These are phyloP conservation scores for Populus trichocarpa DNA, from an alignment of 441 rosid genomes.

Conservation along the genomic window DNA sequence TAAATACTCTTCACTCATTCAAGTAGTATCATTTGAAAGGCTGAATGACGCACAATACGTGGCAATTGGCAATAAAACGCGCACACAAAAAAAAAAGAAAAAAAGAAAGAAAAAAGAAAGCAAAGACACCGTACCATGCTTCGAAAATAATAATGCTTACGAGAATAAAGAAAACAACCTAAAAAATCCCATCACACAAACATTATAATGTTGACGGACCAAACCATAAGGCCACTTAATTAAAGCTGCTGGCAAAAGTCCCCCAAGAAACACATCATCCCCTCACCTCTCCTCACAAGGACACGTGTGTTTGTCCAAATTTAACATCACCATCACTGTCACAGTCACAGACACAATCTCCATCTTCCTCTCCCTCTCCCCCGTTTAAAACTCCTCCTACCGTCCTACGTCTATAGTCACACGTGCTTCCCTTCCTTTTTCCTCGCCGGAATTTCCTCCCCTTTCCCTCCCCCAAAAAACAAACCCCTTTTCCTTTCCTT, in stretches of 20 bases:
- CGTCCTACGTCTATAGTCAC: slow-evolving; percentile 3
- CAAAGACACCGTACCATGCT: neutral
- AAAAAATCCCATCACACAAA: neutral
- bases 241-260: neutral
- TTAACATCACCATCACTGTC: neutral
- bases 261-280: neutral
- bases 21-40: too few species aligned
- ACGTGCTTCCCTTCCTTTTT: slow-evolving; percentile 40
- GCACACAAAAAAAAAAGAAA: too few species aligned
- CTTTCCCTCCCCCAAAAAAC: neutral
- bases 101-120: too few species aligned
- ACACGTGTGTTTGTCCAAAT: neutral
- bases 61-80: neutral
- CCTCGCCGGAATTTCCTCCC: slow-evolving; percentile 47
- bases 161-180: neutral
- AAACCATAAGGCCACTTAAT: neutral
- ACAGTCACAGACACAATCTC: neutral
- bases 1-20: too few species aligned
- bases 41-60: too few species aligned
- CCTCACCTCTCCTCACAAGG: neutral
- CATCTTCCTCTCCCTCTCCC: too few species aligned
- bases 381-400: neutral
- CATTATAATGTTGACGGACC: neutral
- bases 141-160: neutral
- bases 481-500: neutral